A percentile compares a stretch with the other conserved stretches of the same genome.
Conservation (phyloP, 2,329 filamentous ascomycete species). For the Aspergillus versicolor region DNA sequence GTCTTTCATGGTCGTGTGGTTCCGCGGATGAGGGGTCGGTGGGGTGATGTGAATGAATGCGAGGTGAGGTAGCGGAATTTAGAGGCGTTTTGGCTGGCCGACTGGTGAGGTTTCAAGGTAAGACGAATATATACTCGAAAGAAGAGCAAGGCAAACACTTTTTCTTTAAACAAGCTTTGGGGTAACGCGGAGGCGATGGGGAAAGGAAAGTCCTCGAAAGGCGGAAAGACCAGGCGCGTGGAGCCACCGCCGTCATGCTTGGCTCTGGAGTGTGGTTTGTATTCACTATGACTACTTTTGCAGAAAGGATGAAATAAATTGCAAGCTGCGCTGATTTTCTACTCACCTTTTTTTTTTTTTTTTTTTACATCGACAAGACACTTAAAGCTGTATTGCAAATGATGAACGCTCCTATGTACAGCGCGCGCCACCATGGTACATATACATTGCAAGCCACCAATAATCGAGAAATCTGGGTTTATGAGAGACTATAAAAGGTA, state of each 20-base stretch:
- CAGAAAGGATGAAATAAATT: neutral
- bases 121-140: no score
- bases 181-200: neutral
- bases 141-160: neutral
- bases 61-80: neutral
- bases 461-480: conserved; percentile 18
- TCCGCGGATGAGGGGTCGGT: neutral
- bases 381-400: conserved; percentile 21
- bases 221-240: neutral
- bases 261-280: neutral
- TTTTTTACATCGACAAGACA: conserved; percentile 10
- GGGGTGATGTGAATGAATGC: neutral
- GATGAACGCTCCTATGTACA: conserved; percentile 32
- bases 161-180: neutral
- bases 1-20: conserved; percentile 36
- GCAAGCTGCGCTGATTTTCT: neutral
- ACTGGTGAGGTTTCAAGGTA: neutral
- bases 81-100: neutral
- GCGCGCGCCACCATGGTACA: conserved; percentile 28
- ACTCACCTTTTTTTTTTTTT: neutral
- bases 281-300: neutral
- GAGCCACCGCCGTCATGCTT: neutral
- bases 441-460: conserved; percentile 30
- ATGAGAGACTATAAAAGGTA: conserved; percentile 21
- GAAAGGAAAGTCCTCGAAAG: neutral